Evolutionary conservation across 2,329 filamentous ascomycete species (phyloP).

Genomic region (Alternaria arbusti): DNA sequence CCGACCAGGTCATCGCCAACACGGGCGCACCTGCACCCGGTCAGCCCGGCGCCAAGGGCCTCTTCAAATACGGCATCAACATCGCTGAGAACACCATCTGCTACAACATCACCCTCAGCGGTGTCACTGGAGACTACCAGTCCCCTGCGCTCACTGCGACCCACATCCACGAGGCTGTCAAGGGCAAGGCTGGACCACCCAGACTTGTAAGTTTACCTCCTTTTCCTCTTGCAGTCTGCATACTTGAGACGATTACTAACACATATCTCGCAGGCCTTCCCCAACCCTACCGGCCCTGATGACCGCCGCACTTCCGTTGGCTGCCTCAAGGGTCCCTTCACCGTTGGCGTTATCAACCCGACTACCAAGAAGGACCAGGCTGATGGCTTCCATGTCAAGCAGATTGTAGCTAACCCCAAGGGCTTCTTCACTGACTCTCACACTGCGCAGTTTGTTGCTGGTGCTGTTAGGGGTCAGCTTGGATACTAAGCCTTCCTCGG

Average conservation of each 20-base stretch:
- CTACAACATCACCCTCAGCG: conserved; percentile 60
- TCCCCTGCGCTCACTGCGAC: conserved; percentile 61
- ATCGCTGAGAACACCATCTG: conserved; percentile 52
- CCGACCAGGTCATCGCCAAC: conserved; percentile 58
- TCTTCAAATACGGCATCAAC: conserved; percentile 63
- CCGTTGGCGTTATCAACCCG: conserved; percentile 40
- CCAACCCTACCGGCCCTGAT: conserved; percentile 48
- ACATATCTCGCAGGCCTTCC: conserved; percentile 15
- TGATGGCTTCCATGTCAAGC: conserved; percentile 56
- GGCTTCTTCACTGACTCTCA: conserved; percentile 63
- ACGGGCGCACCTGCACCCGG: conserved; percentile 49
- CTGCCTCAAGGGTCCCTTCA: conserved; percentile 39
- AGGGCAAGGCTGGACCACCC: conserved; percentile 58
- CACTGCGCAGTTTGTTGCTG: conserved; percentile 56
- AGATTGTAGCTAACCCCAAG: conserved; percentile 59
- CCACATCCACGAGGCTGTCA: conserved; percentile 60
- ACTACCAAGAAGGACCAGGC: conserved; percentile 51
- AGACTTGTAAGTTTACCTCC: conserved; percentile 47
- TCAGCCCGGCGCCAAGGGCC: conserved; percentile 53
- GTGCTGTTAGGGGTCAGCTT: conserved; percentile 60
- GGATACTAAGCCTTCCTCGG: neutral
- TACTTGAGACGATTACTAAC: neutral
- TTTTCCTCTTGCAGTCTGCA: neutral
- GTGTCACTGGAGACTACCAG: conserved; percentile 58
- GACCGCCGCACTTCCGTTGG: conserved; percentile 29